These are phyloP conservation scores for Prunus mira DNA, from an alignment of 306 rosid species.

Conservation along the genomic window DNA sequence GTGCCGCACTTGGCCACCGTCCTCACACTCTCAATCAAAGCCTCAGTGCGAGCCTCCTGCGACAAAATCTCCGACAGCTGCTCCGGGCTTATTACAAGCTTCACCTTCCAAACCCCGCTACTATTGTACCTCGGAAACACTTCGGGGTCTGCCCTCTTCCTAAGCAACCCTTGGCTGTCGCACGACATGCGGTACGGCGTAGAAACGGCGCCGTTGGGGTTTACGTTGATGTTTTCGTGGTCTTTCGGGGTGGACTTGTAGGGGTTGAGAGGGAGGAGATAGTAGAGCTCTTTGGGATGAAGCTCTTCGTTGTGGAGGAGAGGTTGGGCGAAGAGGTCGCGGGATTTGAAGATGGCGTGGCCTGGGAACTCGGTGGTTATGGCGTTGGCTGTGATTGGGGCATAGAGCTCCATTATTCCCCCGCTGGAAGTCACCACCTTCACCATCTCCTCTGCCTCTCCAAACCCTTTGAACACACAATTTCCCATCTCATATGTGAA, in stretches of 20 bases:
- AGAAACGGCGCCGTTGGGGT: background rate
- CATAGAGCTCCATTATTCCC: slow-evolving; percentile 65
- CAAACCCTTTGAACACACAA: slow-evolving; percentile 57
- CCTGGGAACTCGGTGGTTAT: slow-evolving; percentile 65
- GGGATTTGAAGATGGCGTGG: slow-evolving; percentile 59
- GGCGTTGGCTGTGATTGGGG: slow-evolving; percentile 56
- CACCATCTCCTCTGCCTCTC: slow-evolving; percentile 30
- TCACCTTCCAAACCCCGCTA: slow-evolving; percentile 82
- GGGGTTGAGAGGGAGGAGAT: slow-evolving; percentile 69
- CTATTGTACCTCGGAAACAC: slow-evolving; percentile 57
- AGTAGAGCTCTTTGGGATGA: slow-evolving; percentile 46
- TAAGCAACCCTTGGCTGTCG: slow-evolving; percentile 22
- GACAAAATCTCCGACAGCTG: slow-evolving; percentile 76
- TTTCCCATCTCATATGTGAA: slow-evolving; percentile 54
- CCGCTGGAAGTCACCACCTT: slow-evolving; percentile 64
- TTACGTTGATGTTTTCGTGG: background rate
- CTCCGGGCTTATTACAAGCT: slow-evolving; percentile 66
- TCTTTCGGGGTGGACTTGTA: slow-evolving; percentile 14
- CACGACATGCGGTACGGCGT: slow-evolving; percentile 71
- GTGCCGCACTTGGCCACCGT: slow-evolving; percentile 77
- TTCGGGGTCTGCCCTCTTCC: slow-evolving; percentile 43
- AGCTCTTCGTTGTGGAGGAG: slow-evolving; percentile 59
- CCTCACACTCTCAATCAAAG: slow-evolving; percentile 69
- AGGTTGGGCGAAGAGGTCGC: slow-evolving; percentile 40
- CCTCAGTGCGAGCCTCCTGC: slow-evolving; percentile 62